Evolutionary conservation across 2,329 filamentous ascomycete species (phyloP).

Genomic region (Aspergillus hortae): DNA sequence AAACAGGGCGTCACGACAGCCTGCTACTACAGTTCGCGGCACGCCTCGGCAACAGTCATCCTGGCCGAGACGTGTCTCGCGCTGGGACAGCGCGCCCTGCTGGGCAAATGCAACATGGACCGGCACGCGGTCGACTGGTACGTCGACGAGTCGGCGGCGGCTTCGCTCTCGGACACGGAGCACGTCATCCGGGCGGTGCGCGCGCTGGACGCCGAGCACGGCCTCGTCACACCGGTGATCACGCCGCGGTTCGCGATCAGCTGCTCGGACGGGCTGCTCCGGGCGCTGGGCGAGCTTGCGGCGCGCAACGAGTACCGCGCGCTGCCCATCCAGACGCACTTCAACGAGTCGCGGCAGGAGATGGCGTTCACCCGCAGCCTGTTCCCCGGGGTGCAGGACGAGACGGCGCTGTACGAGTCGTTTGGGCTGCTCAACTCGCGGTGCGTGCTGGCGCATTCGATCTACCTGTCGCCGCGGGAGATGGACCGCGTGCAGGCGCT

Average conservation of each 20-base stretch:
- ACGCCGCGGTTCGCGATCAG: slow-evolving; percentile 62
- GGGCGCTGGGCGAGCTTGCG: slow-evolving; percentile 55
- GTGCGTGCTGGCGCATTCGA: slow-evolving; percentile 65
- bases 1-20: slow-evolving; percentile 47
- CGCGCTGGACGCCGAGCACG: slow-evolving; percentile 40
- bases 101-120: slow-evolving; percentile 39
- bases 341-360: slow-evolving; percentile 63
- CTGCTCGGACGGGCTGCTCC: slow-evolving; percentile 54
- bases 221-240: slow-evolving; percentile 49
- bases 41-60: slow-evolving; percentile 27
- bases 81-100: slow-evolving; percentile 32
- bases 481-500: slow-evolving; percentile 45
- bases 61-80: slow-evolving; percentile 31
- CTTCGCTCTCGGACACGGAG: slow-evolving; percentile 49
- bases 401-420: slow-evolving; percentile 58
- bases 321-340: slow-evolving; percentile 63
- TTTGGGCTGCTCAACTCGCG: slow-evolving; percentile 54
- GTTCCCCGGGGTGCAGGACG: slow-evolving; percentile 55
- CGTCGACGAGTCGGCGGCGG: slow-evolving; percentile 44
- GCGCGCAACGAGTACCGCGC: slow-evolving; percentile 37
- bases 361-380: slow-evolving; percentile 53
- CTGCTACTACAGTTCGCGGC: slow-evolving; percentile 34
- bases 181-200: slow-evolving; percentile 50
- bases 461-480: slow-evolving; percentile 58
- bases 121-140: slow-evolving; percentile 50